A percentile compares a stretch with the other conserved stretches of the same genome.
These are phyloP conservation scores for Diaporthe ilicicola DNA, from an alignment of 2,329 filamentous ascomycete species.

Conservation along the genomic window DNA sequence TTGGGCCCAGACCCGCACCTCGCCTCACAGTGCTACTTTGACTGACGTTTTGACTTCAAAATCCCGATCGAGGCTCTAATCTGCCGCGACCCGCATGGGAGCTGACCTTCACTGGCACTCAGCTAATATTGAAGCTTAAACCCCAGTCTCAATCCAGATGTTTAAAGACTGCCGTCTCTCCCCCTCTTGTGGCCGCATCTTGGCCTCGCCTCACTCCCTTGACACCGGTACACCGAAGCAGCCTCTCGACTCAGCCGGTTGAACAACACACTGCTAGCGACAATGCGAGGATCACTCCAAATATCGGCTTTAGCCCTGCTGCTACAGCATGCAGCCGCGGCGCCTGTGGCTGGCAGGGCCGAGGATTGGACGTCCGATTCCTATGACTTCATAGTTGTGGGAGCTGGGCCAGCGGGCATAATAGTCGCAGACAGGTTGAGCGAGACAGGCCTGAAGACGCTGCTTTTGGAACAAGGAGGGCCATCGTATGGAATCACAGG, in stretches of 20 bases:
- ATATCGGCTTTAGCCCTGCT: conserved; percentile 18
- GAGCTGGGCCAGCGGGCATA: conserved; percentile 67
- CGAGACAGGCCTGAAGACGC: conserved; percentile 66
- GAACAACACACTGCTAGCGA: background rate
- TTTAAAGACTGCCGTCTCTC: background rate
- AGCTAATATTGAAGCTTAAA: conserved; percentile 1
- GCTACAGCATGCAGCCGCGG: background rate
- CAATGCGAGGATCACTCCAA: conserved; percentile 3
- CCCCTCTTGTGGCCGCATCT: background rate
- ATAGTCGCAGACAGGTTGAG: conserved; percentile 67
- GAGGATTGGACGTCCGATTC: conserved; percentile 36
- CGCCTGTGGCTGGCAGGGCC: background rate
- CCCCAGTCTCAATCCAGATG: background rate
- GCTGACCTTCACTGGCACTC: background rate
- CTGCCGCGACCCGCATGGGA: background rate
- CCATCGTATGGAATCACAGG: conserved; percentile 68
- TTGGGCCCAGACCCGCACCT: conserved; percentile 20
- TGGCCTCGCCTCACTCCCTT: background rate
- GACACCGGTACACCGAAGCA: background rate
- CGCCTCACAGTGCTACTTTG: conserved; percentile 15
- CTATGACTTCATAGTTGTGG: conserved; percentile 70
- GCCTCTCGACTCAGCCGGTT: background rate
- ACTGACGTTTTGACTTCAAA: background rate
- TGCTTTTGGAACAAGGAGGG: conserved; percentile 63
- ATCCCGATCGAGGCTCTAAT: background rate